phyloP scores from a whole-genome alignment of 2,329 filamentous ascomycete genomes.

The Penicillium sp. region DNA sequence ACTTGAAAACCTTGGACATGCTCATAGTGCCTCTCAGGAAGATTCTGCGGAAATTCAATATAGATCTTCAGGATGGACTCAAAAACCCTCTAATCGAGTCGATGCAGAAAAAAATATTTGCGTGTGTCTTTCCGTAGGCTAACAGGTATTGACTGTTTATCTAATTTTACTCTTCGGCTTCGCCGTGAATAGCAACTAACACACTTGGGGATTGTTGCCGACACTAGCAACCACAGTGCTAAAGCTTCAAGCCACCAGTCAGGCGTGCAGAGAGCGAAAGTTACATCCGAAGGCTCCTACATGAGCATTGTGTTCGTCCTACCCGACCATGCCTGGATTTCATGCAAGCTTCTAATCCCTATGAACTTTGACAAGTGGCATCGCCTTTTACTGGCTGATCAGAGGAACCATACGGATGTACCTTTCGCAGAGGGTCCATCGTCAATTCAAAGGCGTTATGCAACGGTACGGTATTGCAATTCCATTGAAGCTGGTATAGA shows the following conservation, averaged over 20 bases:
- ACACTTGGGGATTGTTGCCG: neutral
- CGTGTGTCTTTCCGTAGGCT: neutral
- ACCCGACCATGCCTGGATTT: neutral
- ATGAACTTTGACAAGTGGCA: neutral
- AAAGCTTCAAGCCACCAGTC: conserved; percentile 1
- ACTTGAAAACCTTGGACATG: neutral
- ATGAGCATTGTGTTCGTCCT: conserved; percentile 14
- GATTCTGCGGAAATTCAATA: neutral
- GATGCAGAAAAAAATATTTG: neutral
- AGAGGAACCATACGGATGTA: neutral
- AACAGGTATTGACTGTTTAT: neutral
- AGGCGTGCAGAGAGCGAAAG: conserved; percentile 2
- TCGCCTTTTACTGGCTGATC: neutral
- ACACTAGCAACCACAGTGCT: neutral
- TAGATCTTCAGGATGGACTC: neutral
- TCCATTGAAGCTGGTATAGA: neutral
- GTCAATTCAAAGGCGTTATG: neutral
- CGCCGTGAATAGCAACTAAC: neutral
- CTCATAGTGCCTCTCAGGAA: neutral
- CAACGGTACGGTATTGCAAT: conserved; percentile 6
- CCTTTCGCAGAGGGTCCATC: neutral
- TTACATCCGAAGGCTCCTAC: conserved; percentile 15
- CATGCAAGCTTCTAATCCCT: neutral
- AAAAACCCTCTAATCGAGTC: neutral
- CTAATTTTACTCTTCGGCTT: neutral